phyloP scores from a whole-genome alignment of 176 grass and related monocot genomes.

The Alloteropsis semialata region DNA sequence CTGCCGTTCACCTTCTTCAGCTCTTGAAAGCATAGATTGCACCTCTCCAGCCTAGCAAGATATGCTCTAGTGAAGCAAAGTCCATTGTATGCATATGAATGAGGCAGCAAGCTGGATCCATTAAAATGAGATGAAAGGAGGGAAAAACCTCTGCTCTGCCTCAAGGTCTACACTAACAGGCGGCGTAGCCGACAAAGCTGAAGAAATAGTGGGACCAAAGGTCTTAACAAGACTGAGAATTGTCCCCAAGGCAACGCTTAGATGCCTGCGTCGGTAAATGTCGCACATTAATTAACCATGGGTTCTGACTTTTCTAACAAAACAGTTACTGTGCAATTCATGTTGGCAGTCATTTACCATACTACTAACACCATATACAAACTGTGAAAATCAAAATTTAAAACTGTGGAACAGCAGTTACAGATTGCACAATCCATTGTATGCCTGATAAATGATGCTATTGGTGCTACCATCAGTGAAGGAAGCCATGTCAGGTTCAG shows the following conservation, averaged over 20 bases:
- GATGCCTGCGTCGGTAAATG: constrained; percentile 38
- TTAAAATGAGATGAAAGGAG: neutral
- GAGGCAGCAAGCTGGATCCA: neutral
- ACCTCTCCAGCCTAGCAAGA: constrained; percentile 53
- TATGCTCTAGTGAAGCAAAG: constrained; percentile 27
- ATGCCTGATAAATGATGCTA: neutral
- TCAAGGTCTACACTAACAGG: constrained; percentile 59
- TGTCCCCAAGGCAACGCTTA: constrained; percentile 56
- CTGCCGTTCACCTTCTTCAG: constrained; percentile 47
- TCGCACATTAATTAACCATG: neutral
- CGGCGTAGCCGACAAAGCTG: constrained; percentile 45
- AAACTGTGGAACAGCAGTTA: neutral
- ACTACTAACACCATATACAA: neutral
- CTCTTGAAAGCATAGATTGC: constrained; percentile 56
- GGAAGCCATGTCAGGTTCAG: neutral
- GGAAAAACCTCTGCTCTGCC: constrained; percentile 54
- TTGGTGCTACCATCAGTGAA: neutral
- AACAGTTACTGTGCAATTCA: neutral
- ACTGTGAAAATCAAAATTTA: neutral
- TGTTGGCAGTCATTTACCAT: neutral
- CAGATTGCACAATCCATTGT: neutral
- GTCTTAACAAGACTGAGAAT: constrained; percentile 48
- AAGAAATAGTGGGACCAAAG: constrained; percentile 59
- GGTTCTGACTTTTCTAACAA: neutral
- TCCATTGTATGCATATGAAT: neutral